Evolutionary conservation across 495 filamentous ascomycete species (phyloP).

Genomic region (Amphirosellinia nigrospora): DNA sequence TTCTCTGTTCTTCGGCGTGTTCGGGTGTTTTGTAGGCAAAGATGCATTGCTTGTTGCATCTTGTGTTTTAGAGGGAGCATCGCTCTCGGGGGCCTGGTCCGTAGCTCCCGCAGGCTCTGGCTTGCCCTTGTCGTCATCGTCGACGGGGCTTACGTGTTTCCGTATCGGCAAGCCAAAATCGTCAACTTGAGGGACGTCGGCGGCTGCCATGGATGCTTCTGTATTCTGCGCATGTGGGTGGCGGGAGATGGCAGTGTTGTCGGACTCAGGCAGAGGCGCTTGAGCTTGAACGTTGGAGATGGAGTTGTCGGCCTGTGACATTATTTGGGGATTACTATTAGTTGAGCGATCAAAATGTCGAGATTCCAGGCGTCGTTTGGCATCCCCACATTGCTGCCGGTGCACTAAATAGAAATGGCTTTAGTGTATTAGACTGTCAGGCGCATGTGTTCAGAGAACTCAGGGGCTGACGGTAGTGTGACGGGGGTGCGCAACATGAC

Average conservation of each 20-base stretch:
- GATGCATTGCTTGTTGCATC: background rate
- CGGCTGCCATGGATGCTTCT: slow-evolving; percentile 40
- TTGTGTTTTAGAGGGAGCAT: background rate
- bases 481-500: background rate
- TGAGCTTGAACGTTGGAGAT: slow-evolving; percentile 21
- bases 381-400: slow-evolving; percentile 20
- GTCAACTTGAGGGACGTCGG: slow-evolving; percentile 53
- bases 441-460: background rate
- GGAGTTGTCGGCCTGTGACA: background rate
- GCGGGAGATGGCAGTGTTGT: slow-evolving; percentile 23
- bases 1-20: background rate
- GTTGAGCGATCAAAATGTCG: slow-evolving; percentile 13
- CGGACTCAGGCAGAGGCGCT: slow-evolving; percentile 24
- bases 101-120: slow-evolving; percentile 25
- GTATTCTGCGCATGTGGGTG: slow-evolving; percentile 38
- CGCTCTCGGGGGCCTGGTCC: slow-evolving; percentile 3
- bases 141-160: slow-evolving; percentile 42
- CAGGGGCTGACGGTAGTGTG: background rate
- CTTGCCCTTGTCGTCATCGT: slow-evolving; percentile 21
- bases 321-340: background rate
- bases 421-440: background rate
- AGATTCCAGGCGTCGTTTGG: slow-evolving; percentile 20
- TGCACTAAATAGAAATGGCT: slow-evolving; percentile 2
- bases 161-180: slow-evolving; percentile 63
- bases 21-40: slow-evolving; percentile 16